phyloP scores from a whole-genome alignment of 1,284 basidiomycete species.

The Cutaneotrichosporon sp. region DNA sequence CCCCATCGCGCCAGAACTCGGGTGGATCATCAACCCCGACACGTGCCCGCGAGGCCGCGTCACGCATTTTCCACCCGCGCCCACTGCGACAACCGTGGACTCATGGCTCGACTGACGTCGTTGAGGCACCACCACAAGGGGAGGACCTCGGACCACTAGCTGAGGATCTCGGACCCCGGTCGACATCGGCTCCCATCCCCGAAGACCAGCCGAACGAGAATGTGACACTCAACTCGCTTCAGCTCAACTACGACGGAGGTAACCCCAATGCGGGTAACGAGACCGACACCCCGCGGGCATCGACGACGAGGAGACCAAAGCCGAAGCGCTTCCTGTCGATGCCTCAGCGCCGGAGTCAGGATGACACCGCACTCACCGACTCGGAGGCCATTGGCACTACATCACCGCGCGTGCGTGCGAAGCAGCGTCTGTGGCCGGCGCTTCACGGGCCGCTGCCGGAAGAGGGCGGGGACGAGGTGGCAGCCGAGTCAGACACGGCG shows the following conservation, averaged over 20 bases:
- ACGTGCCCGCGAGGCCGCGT: slow-evolving; percentile 5
- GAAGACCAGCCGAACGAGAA: neutral
- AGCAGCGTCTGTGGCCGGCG: slow-evolving; percentile 20
- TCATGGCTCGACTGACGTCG: neutral
- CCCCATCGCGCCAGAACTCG: slow-evolving; percentile 8
- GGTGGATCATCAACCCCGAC: slow-evolving; percentile 3
- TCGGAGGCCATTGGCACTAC: slow-evolving; percentile 20
- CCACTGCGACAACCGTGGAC: slow-evolving; percentile 13
- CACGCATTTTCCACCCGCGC: slow-evolving; percentile 18
- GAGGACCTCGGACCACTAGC: too few relatives aligned
- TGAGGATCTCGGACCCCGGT: slow-evolving; percentile 10
- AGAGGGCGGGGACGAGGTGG: slow-evolving; percentile 13
- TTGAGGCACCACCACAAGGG: neutral
- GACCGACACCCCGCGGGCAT: slow-evolving; percentile 8
- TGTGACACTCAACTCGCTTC: neutral
- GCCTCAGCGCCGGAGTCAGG: slow-evolving; percentile 11
- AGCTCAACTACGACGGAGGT: neutral
- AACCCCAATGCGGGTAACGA: neutral
- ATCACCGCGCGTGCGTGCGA: slow-evolving; percentile 14
- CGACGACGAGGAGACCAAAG: neutral
- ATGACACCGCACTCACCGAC: slow-evolving; percentile 23
- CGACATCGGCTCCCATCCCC: slow-evolving; percentile 18
- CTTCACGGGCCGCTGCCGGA: slow-evolving; percentile 11
- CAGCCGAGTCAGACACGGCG: slow-evolving; percentile 11
- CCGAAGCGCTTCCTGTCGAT: slow-evolving; percentile 14